Evolutionary conservation across 345 rosid genomes (phyloP), one percentile per base, ranked within the genome.

Genomic region (Luvunga scandens): DNA sequence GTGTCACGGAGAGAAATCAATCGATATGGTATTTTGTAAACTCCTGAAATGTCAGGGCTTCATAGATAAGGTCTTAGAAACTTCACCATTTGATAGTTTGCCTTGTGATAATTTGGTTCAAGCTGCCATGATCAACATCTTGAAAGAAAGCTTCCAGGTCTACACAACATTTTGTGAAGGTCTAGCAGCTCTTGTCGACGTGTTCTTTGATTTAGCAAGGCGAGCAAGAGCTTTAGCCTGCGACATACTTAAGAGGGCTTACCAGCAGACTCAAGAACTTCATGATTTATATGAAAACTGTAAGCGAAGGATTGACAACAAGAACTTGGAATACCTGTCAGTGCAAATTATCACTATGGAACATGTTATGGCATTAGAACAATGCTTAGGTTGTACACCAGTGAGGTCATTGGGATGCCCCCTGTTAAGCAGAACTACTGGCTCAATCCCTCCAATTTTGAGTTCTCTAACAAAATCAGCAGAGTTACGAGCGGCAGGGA

Each of bases 141-240:
- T 94, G 86, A 94, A 89, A 80, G 98, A 94, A 78, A 94, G 97
- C 87, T 94, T 94, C 85, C 94, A 89, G 83, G 95, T 94, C 21
- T 90, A 90, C 85, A 68, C 24, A 30, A 85, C 89, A 4, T 88
- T 85, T 42, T 66, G 83, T 9, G 93, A 91, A 81, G 90, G 92
- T 12, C 65, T 91, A 1, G 86, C 90, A 0, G 80, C 86, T 61
- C 90, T 92, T 18, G 69, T 84, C 30, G 83, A 89, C 72, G 82
- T 84, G 88, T 80, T 91, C 79, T 92, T 92, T 50, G 95, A 94
- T 81, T 81, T 92, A 62, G 81, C 98, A 42, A 84, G 39, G 34
- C 85, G 90, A 12, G 92, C 97, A 8, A 87, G 90, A 84, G 87
- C 77, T 33, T 78, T 91, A 77, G 97, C 94, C 55, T 91, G 92